Base-by-base conservation (phyloP, 2,329 filamentous ascomycete species). In the Teratosphaeria epicoccoides region DNA sequence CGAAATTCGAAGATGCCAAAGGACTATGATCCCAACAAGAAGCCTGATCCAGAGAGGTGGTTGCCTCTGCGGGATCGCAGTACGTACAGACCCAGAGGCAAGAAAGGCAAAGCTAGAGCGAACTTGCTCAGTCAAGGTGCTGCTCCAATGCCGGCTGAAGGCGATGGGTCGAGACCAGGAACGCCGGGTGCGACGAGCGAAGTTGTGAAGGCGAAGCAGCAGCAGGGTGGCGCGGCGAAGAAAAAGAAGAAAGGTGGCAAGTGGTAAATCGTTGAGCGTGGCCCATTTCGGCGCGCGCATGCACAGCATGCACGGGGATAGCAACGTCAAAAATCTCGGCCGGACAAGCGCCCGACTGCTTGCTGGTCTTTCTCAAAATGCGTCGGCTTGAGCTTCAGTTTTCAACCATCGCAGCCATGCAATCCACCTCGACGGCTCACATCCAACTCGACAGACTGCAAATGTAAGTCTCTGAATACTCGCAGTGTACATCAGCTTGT, bases 41-140 rank as follows among this genome's bases (percentile, higher is more conserved):
- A 82, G 58, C 80, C 87, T 28, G 93, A 98, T 68, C 84, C 88
- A 0, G 93, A 98, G 71, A 79, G 93, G 56, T 98, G 93, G 93
- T 71, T 98, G 54, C 91, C 93, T 11, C 75, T 97, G 63, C 83
- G 86, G 49, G 93, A 98, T 67, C 80, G 93, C 52, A 93, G 87
- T 61, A 87, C 82, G 40, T 98, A 95, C 70, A 77, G 86, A 46
- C 89, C 90, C 6, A 95, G 93, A 73, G 89, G 89, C 5, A 89
- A 86, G 74, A 95, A 77, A 87, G 88, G 51, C 85, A 89, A 77
- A 85, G 85, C 71, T 62, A 67, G 57, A 70, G 71, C 61, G 83
- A 82, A 4, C 76, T 78, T 55, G 86, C 88, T 59, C 74, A 96
- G 88, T 7, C 93, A 97, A 68, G 93, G 93, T 55, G 91, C 90